phyloP scores from a whole-genome alignment of 495 filamentous ascomycete species.

The Penicillium cosmopolitanum region DNA sequence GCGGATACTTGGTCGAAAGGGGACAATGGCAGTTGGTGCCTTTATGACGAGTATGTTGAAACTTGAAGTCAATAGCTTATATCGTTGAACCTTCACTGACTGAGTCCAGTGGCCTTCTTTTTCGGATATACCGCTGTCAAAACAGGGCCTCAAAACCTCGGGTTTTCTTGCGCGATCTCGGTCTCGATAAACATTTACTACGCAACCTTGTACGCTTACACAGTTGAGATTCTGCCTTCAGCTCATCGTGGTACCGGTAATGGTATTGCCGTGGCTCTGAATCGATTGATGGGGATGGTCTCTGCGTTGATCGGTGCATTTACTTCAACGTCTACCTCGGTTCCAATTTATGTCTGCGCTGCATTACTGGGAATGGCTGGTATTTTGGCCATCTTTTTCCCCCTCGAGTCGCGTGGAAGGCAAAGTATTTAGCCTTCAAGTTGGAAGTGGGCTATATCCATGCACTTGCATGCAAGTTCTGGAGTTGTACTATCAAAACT shows the following conservation, averaged over 20 bases:
- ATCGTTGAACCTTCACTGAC: no score
- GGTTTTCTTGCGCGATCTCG: conserved; percentile 44
- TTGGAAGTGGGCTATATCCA: background rate
- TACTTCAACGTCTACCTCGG: conserved; percentile 37
- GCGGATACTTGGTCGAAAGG: conserved; percentile 35
- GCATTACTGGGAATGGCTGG: conserved; percentile 35
- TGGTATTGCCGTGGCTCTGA: conserved; percentile 43
- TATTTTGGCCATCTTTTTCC: conserved; percentile 40
- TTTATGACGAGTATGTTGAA: conserved; percentile 36
- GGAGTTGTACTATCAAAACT: no score
- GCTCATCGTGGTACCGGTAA: conserved; percentile 50
- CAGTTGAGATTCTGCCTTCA: conserved; percentile 45
- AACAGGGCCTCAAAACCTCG: conserved; percentile 44
- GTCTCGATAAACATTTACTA: conserved; percentile 52
- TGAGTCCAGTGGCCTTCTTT: conserved; percentile 34
- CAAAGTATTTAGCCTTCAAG: conserved; percentile 17
- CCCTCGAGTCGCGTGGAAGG: conserved; percentile 36
- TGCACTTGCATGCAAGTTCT: no score
- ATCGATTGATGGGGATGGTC: conserved; percentile 42
- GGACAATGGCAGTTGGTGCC: conserved; percentile 45
- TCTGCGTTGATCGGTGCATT: conserved; percentile 44
- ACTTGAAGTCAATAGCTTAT: background rate
- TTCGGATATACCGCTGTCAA: conserved; percentile 50
- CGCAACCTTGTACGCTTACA: conserved; percentile 51
- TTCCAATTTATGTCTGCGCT: conserved; percentile 46